Base-by-base conservation (phyloP, 163 green algal genomes). In the Chlamydomonas reinhardtii region DNA sequence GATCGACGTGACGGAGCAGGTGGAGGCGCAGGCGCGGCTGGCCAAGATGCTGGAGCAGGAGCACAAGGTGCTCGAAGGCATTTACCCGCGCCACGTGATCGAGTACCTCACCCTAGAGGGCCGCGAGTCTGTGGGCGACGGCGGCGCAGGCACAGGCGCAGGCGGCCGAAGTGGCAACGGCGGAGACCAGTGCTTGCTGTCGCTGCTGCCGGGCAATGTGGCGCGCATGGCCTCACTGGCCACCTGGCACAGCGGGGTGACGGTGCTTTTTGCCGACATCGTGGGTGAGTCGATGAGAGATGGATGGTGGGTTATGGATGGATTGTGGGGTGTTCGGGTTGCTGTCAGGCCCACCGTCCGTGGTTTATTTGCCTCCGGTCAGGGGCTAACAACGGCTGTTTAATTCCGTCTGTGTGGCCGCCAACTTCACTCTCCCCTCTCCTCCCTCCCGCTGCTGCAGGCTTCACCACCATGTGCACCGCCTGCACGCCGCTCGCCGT, bases 381-480 rank as follows among this genome's bases (percentile, higher is more conserved):
- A n/a, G n/a, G n/a, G n/a, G n/a, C n/a, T n/a, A n/a, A n/a, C n/a
- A n/a, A n/a, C n/a, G n/a, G n/a, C n/a, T n/a, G n/a, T n/a, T n/a
- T n/a, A n/a, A n/a, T n/a, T n/a, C n/a, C n/a, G n/a, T n/a, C n/a
- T n/a, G n/a, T n/a, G n/a, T n/a, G n/a, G n/a, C 39, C 39, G 39
- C 39, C 39, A 5, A 8, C 39, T 8, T 48, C 39, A 48, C 8
- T 5, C 39, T 14, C 39, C 5, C 39, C 39, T 8, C 5, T 8
- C 39, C 39, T 5, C 39, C 39, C 39, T 5, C 39, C 39, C 39
- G 39, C 39, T 8, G 5, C 39, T 8, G 39, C 59, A 65, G 79
- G 82, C 82, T 91, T 91, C 87, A 91, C 87, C 25, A 76, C 69
- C 61, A 91, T 91, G 87, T 88, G 73, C 75, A 80, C 87, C 43